Evolutionary conservation across 306 rosid species (phyloP).

Genomic region (Casuarina glauca): DNA sequence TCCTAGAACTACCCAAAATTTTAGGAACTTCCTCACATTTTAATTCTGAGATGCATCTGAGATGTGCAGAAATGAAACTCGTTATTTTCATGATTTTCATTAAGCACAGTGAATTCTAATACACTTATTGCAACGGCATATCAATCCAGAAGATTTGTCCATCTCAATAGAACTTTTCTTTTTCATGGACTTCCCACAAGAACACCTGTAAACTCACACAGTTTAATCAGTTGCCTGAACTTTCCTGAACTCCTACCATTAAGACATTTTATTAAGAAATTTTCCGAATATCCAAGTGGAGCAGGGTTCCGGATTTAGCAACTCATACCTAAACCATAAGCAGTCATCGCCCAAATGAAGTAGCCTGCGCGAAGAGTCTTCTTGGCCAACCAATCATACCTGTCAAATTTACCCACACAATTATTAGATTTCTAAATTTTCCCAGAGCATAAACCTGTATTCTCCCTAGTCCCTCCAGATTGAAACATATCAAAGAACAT

Average conservation of each 20-base stretch:
- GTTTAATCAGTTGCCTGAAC: neutral
- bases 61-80: neutral
- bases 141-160: neutral
- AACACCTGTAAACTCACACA: neutral
- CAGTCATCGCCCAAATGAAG: conserved; percentile 96
- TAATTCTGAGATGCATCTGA: neutral
- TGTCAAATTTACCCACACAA: conserved; percentile 34
- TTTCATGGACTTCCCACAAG: neutral
- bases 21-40: neutral
- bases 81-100: too few species aligned
- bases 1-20: neutral
- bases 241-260: neutral
- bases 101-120: neutral
- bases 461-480: conserved; percentile 6
- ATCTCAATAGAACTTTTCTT: neutral
- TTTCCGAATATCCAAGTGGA: neutral
- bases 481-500: neutral
- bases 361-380: conserved; percentile 77
- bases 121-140: neutral
- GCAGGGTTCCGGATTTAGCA: conserved; percentile 4
- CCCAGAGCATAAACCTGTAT: conserved; percentile 14
- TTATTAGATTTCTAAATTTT: conserved; percentile 18
- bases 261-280: neutral
- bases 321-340: conserved; percentile 92
- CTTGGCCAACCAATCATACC: conserved; percentile 96